Percentiles rank a stretch among this genome's conserved stretches.
Evolutionary conservation across 768 basidiomycete species (phyloP).

Genomic region (Chalciporus sphaerocephalus): DNA sequence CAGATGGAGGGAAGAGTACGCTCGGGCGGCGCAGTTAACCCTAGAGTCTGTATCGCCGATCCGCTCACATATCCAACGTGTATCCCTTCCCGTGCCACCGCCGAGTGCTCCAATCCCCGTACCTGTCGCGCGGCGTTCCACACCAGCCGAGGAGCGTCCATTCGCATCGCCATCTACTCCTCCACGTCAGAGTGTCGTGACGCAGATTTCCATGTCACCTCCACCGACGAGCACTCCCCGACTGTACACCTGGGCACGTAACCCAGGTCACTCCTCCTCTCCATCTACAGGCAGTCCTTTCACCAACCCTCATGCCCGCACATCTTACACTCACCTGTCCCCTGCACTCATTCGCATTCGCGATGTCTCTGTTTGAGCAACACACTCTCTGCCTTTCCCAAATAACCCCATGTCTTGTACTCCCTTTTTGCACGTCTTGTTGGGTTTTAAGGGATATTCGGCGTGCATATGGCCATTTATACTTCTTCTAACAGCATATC

Average conservation of each 20-base stretch:
- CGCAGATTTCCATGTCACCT: slow-evolving; percentile 43
- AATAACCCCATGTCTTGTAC: not conserved
- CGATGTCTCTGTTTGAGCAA: slow-evolving; percentile 30
- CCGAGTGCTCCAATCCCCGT: slow-evolving; percentile 30
- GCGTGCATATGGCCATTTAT: slow-evolving; percentile 21
- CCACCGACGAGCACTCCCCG: slow-evolving; percentile 54
- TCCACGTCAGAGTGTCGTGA: slow-evolving; percentile 21
- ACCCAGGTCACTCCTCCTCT: slow-evolving; percentile 35
- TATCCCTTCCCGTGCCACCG: slow-evolving; percentile 14
- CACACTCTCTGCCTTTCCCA: not conserved
- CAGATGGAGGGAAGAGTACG: slow-evolving; percentile 5
- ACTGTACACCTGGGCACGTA: slow-evolving; percentile 50
- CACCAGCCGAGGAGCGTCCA: slow-evolving; percentile 17
- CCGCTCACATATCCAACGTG: not conserved
- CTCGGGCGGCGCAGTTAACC: not conserved
- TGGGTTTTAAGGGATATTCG: slow-evolving; percentile 11
- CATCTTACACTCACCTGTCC: slow-evolving; percentile 54
- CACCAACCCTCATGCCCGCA: slow-evolving; percentile 54
- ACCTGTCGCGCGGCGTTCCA: slow-evolving; percentile 20
- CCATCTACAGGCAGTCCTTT: slow-evolving; percentile 42
- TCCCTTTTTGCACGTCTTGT: slow-evolving; percentile 7
- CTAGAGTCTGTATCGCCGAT: slow-evolving; percentile 6
- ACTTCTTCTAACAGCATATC: slow-evolving; percentile 20
- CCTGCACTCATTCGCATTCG: slow-evolving; percentile 45
- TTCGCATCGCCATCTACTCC: slow-evolving; percentile 31